phyloP scores from a whole-genome alignment of 2,329 filamentous ascomycete genomes.

The Xylaria polymorpha region DNA sequence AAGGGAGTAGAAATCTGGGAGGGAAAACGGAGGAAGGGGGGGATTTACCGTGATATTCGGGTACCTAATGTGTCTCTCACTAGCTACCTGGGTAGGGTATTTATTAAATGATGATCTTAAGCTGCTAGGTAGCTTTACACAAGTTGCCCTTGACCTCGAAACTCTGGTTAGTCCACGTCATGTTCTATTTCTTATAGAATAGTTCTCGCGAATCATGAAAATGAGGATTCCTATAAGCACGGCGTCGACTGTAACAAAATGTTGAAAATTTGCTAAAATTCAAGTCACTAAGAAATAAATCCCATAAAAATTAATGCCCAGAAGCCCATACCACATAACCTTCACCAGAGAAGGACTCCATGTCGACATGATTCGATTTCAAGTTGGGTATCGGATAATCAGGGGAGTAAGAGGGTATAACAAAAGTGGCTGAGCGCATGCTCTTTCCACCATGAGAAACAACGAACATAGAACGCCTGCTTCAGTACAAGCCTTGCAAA shows the following conservation, averaged over 20 bases:
- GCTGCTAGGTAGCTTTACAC: background rate
- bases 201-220: background rate
- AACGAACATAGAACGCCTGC: conserved; percentile 30
- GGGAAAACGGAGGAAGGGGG: background rate
- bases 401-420: conserved; percentile 15
- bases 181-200: background rate
- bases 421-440: conserved; percentile 16
- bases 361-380: conserved; percentile 23
- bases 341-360: conserved; percentile 15
- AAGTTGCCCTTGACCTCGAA: background rate
- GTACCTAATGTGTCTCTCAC: background rate
- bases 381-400: conserved; percentile 36
- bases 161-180: background rate
- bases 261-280: conserved; percentile 9
- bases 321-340: conserved; percentile 4
- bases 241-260: background rate
- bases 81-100: background rate
- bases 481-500: conserved; percentile 16
- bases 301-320: conserved; percentile 6
- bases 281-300: background rate
- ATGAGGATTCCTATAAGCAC: background rate
- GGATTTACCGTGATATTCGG: background rate
- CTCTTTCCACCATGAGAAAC: conserved; percentile 11
- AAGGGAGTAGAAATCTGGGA: background rate
- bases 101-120: background rate